Evolutionary conservation across 192 early-diverging fungal genomes (phyloP).

Genomic region (Chytriomyces hyalinus): DNA sequence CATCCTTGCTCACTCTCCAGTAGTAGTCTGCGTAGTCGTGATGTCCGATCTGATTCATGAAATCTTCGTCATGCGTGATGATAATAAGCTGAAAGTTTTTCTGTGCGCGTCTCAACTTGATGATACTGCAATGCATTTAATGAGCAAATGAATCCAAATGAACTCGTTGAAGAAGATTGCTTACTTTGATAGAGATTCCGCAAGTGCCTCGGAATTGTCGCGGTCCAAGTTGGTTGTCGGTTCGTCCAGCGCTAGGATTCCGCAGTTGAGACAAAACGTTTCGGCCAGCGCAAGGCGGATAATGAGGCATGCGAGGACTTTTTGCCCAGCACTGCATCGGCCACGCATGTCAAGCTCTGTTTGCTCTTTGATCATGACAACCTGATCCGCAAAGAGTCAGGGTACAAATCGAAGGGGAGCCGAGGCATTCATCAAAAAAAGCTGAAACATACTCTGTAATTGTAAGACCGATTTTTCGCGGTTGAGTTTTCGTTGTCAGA

Average conservation of each 20-base stretch:
- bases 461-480: conserved; percentile 77
- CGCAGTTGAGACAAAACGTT: conserved; percentile 90
- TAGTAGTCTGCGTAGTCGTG: conserved; percentile 85
- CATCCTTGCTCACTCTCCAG: conserved; percentile 86
- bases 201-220: conserved; percentile 84
- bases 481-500: conserved; percentile 77
- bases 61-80: conserved; percentile 98
- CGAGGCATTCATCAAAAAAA: neutral
- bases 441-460: conserved; percentile 70
- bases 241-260: conserved; percentile 94
- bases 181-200: conserved; percentile 76
- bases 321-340: conserved; percentile 95
- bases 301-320: conserved; percentile 93
- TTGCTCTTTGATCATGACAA: conserved; percentile 91
- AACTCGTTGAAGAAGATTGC: conserved; percentile 22
- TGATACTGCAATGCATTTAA: conserved; percentile 61
- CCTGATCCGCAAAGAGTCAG: conserved; percentile 45
- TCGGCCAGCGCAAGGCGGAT: conserved; percentile 96
- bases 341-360: conserved; percentile 92
- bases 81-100: conserved; percentile 96
- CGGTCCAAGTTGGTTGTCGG: conserved; percentile 97
- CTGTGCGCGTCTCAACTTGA: conserved; percentile 77
- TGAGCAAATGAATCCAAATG: conserved; percentile 16
- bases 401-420: neutral
- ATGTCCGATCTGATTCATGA: conserved; percentile 81